Base-by-base conservation (phyloP, 345 rosid species). In the Trapa incisa region DNA sequence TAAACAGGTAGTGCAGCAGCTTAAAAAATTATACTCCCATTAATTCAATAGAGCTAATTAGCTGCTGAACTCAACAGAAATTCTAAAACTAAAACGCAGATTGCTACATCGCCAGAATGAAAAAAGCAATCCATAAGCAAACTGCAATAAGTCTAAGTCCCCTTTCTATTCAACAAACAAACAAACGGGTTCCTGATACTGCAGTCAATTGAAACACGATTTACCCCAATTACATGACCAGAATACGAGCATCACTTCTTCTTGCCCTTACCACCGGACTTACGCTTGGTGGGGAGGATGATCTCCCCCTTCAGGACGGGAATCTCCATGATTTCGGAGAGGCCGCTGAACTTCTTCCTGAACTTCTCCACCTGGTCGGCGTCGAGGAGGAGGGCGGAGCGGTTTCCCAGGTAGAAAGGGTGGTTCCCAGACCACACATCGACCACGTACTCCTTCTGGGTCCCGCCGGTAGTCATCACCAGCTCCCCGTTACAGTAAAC, bases 341-440 rank as follows among this genome's bases (percentile, higher is more conserved):
- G 66, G 7, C 79, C 91, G 0, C 81, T 92, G 69, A 65, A 91
- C 74, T 83, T 94, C 91, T 83, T 85, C 17, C 93, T 84, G 78
- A 94, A 94, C 84, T 94, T 94, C 88, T 85, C 99, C 1, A 91
- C 91, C 76, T 91, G 97, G 68, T 89, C 89, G 4, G 87, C 96
- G 4, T 87, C 93, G 3, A 82, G 83, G 29, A 86, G 77, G 17
- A 80, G 50, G 0, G 74, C 89, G 12, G 95, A 81, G 5, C 97
- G 82, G 72, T 80, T 83, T 2, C 99, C 97, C 4, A 94, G 87
- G 83, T 77, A 94, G 53, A 94, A 94, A 2, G 97, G 96, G 70
- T 94, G 99, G 79, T 94, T 89, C 17, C 99, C 97, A 1, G 99
- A 88, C 96, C 96, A 94, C 33, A 89, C 97, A 67, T 94, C 97